phyloP scores from a whole-genome alignment of 495 filamentous ascomycete species.

The Aspergillus baeticus region DNA sequence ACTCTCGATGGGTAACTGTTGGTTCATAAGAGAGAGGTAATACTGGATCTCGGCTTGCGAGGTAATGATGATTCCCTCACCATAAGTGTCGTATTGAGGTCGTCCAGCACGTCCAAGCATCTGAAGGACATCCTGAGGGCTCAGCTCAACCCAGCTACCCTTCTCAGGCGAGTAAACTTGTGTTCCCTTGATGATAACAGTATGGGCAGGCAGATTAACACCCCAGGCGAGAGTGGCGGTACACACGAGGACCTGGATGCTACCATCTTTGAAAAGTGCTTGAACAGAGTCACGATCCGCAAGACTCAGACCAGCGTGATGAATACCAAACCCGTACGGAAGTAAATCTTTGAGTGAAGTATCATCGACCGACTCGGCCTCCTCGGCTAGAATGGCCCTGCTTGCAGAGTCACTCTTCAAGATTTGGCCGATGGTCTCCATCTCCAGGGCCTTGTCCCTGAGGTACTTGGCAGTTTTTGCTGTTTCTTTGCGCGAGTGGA shows the following conservation, averaged over 20 bases:
- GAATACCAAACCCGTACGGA: conserved; percentile 95
- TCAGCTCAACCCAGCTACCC: conserved; percentile 97
- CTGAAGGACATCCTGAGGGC: conserved; percentile 95
- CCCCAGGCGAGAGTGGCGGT: conserved; percentile 96
- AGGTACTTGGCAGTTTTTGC: conserved; percentile 96
- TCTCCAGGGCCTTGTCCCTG: conserved; percentile 89
- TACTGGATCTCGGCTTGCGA: conserved; percentile 93
- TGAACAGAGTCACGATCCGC: conserved; percentile 92
- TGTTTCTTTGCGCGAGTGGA: conserved; percentile 96
- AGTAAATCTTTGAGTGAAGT: conserved; percentile 89
- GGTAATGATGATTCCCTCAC: conserved; percentile 98
- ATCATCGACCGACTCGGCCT: conserved; percentile 80
- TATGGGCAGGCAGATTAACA: conserved; percentile 92
- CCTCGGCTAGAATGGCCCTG: conserved; percentile 80
- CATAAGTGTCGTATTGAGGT: conserved; percentile 96
- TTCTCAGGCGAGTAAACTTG: conserved; percentile 98
- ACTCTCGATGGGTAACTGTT: conserved; percentile 96
- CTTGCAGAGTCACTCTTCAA: conserved; percentile 91
- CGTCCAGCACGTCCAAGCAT: conserved; percentile 98
- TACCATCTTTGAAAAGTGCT: conserved; percentile 86
- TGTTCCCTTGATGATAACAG: conserved; percentile 96
- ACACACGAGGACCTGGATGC: conserved; percentile 93
- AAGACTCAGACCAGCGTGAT: conserved; percentile 95
- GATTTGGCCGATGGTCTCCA: conserved; percentile 96
- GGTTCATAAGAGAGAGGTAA: conserved; percentile 93